phyloP scores from a whole-genome alignment of 192 early-diverging fungal genomes.

The Anaeromyces robustus region DNA sequence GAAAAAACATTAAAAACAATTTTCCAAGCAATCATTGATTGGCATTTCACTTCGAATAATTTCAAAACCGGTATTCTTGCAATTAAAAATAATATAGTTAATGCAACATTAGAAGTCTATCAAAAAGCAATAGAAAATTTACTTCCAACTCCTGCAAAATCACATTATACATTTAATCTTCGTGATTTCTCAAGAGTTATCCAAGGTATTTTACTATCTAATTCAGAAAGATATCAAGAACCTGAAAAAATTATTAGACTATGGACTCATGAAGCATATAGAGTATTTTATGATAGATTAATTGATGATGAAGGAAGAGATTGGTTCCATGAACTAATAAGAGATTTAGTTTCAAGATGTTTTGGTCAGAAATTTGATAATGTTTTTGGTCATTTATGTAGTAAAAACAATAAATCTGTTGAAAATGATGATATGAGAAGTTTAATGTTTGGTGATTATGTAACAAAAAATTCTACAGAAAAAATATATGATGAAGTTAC shows the following conservation, averaged over 20 bases:
- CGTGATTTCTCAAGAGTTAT: conserved; percentile 38
- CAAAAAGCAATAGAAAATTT: conserved; percentile 30
- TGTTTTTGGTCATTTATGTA: conserved; percentile 26
- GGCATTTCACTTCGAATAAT: conserved; percentile 30
- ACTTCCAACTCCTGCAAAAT: conserved; percentile 38
- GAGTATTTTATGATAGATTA: conserved; percentile 40
- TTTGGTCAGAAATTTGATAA: conserved; percentile 28
- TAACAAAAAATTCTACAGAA: conserved; percentile 12
- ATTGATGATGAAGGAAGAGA: conserved; percentile 33
- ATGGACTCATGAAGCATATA: conserved; percentile 38
- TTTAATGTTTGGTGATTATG: conserved; percentile 22
- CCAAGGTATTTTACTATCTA: conserved; percentile 28
- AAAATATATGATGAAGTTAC: conserved; percentile 28
- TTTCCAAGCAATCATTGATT: conserved; percentile 33
- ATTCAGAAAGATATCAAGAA: conserved; percentile 19
- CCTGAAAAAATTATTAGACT: conserved; percentile 27
- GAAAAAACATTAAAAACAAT: conserved; percentile 31
- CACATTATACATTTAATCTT: conserved; percentile 44
- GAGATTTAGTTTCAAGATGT: conserved; percentile 17
- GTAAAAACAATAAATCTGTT: conserved; percentile 20
- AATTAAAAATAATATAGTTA: conserved; percentile 21
- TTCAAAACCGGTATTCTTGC: conserved; percentile 19
- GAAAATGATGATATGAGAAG: conserved; percentile 32
- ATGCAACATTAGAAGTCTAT: conserved; percentile 32
- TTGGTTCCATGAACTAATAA: conserved; percentile 25